A percentile compares a stretch with the other conserved stretches of the same genome.
These are phyloP conservation scores for Inosperma sp. DNA, from an alignment of 768 basidiomycete genomes.

Conservation along the genomic window DNA sequence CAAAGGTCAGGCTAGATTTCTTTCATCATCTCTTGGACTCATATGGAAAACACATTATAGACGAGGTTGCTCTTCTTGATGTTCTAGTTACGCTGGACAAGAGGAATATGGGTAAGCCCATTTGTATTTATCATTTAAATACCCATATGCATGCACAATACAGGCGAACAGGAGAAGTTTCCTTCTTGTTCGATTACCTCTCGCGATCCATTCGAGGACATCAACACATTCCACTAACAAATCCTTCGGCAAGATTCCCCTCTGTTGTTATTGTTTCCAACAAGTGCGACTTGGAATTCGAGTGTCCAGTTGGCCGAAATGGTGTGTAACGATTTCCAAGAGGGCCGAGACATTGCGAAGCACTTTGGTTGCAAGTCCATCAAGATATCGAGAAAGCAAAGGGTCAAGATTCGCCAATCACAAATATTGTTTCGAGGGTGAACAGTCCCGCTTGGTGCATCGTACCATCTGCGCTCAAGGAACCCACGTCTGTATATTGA, in stretches of 20 bases:
- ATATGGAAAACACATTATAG: slow-evolving; percentile 95
- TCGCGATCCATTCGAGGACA: slow-evolving; percentile 95
- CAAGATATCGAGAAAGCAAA: slow-evolving; percentile 93
- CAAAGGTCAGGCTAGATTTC: slow-evolving; percentile 52
- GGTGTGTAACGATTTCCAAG: slow-evolving; percentile 60
- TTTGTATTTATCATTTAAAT: slow-evolving; percentile 3
- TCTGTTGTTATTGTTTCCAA: slow-evolving; percentile 97
- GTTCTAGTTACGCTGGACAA: slow-evolving; percentile 95
- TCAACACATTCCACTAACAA: slow-evolving; percentile 92
- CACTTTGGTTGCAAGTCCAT: slow-evolving; percentile 93
- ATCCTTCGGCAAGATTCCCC: slow-evolving; percentile 92
- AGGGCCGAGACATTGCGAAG: slow-evolving; percentile 96
- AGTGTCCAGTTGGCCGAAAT: slow-evolving; percentile 93
- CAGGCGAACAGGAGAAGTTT: slow-evolving; percentile 98
- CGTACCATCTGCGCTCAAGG: slow-evolving; percentile 14
- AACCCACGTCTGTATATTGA: slow-evolving; percentile 17
- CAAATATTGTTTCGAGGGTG: background rate
- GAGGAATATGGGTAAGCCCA: slow-evolving; percentile 90
- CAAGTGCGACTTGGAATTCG: slow-evolving; percentile 94
- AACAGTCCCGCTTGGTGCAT: background rate
- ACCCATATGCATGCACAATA: slow-evolving; percentile 99
- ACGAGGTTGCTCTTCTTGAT: slow-evolving; percentile 95
- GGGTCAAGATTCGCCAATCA: slow-evolving; percentile 58
- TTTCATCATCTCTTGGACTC: slow-evolving; percentile 54
- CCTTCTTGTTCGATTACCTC: slow-evolving; percentile 98